Evolutionary conservation across 345 rosid genomes (phyloP), one percentile per base, ranked within the genome.

Genomic region (Arabis alpina): DNA sequence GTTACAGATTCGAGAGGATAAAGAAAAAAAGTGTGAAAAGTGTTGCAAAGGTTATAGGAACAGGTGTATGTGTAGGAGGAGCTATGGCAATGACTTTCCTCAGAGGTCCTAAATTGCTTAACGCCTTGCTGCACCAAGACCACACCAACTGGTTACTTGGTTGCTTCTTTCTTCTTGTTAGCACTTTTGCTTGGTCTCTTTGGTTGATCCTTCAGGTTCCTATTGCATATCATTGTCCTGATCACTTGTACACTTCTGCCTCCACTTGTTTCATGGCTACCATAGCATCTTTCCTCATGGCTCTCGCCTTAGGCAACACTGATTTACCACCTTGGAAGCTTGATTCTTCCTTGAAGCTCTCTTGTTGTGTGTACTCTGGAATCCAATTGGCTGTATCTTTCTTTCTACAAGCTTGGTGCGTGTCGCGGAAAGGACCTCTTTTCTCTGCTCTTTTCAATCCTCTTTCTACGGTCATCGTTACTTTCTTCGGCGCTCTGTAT

Each of bases 131-230:
- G 4, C 54, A 58, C 40, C 83, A 64, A 77, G 57, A 64, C 48
- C 34, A 10, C 4, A 68, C 57, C 13, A 55, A 52, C 47, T 85
- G 91, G 91, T 52, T 88, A 47, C 61, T 83, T 14, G 94, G 94
- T 1, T 84, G 84, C 65, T 19, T 78, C 6, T 68, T 80, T 40
- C 85, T 84, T 27, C 69, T 88, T 25, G 70, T 50, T 47, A 82
- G 88, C 58, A 76, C 84, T 51, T 75, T 85, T 5, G 80, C 73
- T 70, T 86, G 88, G 89, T 82, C 89, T 6, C 40, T 69, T 52
- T 88, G 91, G 95, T 57, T 86, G 68, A 77, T 88, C 40, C 70
- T 88, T 63, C 89, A 83, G 79, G 87, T 82, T 64, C 89, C 89
- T 6, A 82, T 83, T 19, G 72, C 82, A 4, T 39, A 51, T 12